Base-by-base conservation (phyloP, 1,284 basidiomycete genomes). In the Spongiforma sp. region DNA sequence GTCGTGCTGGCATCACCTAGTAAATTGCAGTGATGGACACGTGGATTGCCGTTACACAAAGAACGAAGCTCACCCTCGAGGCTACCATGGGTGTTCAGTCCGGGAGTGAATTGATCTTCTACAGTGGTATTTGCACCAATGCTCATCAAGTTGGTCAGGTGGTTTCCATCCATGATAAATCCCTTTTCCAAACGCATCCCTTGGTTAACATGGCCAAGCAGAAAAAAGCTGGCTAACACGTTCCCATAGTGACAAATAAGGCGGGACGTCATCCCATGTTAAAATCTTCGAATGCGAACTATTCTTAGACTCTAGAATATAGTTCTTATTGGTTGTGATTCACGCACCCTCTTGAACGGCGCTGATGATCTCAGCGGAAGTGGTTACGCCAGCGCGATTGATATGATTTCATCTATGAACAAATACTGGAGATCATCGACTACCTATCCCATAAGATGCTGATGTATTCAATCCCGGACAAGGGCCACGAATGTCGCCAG, bases 401-500 rank as follows among this genome's bases (percentile, higher is more conserved):
- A 75, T n/a, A 39, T 76, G 75, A 73, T 73, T 43, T 43, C 3
- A 11, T 21, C 32, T 26, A 19, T 54, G 33, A 5, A 32, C n/a
- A 52, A 59, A 53, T 30, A 3, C 2, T 10, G 0, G 12, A 56
- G 15, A 33, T 24, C 7, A 21, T 12, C 1, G 17, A 32, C 17
- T 28, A 64, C 71, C 64, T 24, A 73, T 74, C 30, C 81, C 79
- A 43, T 82, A 80, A 69, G 82, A 83, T 21, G 81, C 82, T n/a
- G 83, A 72, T 2, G 81, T 72, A 63, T 84, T 84, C 36, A 84
- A 71, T 17, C 78, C 87, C 5, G 86, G 83, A 60, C 83, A 84
- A 1, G 82, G 82, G 11, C 81, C 77, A 28, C 88, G 72, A 21
- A 77, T 67, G 36, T 78, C 75, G n/a, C 74, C 67, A 14, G 69